A percentile compares a stretch with the other conserved stretches of the same genome.
Evolutionary conservation across 805 yeast species (phyloP).

Genomic region (Wickerhamomyces bovis): DNA sequence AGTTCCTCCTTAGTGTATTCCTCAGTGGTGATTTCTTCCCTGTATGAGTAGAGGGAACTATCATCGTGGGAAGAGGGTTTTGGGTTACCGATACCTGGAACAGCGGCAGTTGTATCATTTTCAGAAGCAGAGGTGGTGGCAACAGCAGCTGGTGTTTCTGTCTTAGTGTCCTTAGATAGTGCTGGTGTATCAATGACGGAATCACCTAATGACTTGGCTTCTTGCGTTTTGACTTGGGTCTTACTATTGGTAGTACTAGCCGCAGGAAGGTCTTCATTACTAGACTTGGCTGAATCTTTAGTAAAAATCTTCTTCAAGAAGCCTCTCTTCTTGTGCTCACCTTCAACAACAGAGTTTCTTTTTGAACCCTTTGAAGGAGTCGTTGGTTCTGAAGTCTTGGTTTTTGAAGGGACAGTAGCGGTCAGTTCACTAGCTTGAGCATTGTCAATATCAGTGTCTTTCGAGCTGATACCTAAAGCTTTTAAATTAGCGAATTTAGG

Average conservation of each 20-base stretch:
- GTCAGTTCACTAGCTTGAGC: constrained; percentile 5
- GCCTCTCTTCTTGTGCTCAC: constrained; percentile 4
- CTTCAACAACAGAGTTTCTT: neutral
- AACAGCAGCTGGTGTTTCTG: constrained; percentile 3
- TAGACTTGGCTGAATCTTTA: constrained; percentile 3
- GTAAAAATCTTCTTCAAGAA: constrained; percentile 9
- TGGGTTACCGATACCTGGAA: neutral
- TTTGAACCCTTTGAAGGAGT: neutral
- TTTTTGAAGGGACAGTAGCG: constrained; percentile 1
- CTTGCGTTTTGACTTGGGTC: neutral
- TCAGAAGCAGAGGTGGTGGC: constrained; percentile 2
- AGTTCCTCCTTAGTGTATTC: constrained; percentile 12
- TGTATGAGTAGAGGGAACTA: constrained; percentile 16
- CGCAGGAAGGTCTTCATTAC: constrained; percentile 2
- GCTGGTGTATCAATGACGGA: neutral
- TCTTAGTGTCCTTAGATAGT: neutral
- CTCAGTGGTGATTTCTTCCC: constrained; percentile 20
- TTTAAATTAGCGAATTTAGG: constrained; percentile 16
- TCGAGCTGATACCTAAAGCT: neutral
- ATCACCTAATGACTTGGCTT: neutral
- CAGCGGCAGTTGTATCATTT: neutral
- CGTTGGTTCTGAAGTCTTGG: neutral
- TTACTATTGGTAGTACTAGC: constrained; percentile 1
- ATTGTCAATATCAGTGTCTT: constrained; percentile 4
- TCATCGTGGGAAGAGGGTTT: neutral